phyloP scores from a whole-genome alignment of 192 early-diverging fungal species.

The Ambispora gerdemannii region DNA sequence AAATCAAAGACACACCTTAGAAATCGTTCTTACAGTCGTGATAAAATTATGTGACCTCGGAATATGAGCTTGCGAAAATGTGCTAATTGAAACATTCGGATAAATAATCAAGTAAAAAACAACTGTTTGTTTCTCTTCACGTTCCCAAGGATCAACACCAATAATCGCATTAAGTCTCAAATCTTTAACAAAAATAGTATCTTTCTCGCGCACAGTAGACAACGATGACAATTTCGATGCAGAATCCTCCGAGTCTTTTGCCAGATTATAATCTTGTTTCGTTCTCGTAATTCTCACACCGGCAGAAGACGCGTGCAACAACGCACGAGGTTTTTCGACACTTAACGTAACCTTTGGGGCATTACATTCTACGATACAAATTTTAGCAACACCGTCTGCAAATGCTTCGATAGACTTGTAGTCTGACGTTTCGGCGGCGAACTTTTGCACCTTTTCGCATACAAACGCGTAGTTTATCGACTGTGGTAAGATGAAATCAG shows the following conservation, averaged over 20 bases:
- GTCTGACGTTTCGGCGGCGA: conserved; percentile 69
- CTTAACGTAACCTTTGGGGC: conserved; percentile 65
- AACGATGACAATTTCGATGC: conserved; percentile 35
- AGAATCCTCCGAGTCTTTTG: too few species aligned
- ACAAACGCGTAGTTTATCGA: conserved; percentile 84
- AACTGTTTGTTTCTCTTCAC: conserved; percentile 88
- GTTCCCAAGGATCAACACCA: conserved; percentile 94
- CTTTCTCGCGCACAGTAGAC: conserved; percentile 46
- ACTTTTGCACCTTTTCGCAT: conserved; percentile 68
- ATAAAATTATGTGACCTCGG: conserved; percentile 81
- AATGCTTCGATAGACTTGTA: conserved; percentile 73
- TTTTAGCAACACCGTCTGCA: conserved; percentile 61
- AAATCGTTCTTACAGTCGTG: conserved; percentile 81
- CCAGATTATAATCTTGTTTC: conserved; percentile 55
- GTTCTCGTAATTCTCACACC: conserved; percentile 86
- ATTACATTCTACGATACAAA: conserved; percentile 61
- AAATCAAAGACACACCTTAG: conserved; percentile 30
- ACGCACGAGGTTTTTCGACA: conserved; percentile 81
- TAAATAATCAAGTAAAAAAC: conserved; percentile 76
- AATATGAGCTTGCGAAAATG: conserved; percentile 52
- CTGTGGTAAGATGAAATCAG: conserved; percentile 73
- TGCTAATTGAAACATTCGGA: conserved; percentile 41
- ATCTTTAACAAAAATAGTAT: conserved; percentile 82
- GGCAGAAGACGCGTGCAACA: conserved; percentile 86
- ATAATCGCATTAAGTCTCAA: conserved; percentile 82